Conservation (phyloP, 2,329 filamentous ascomycete genomes). For the Neonectria punicea region DNA sequence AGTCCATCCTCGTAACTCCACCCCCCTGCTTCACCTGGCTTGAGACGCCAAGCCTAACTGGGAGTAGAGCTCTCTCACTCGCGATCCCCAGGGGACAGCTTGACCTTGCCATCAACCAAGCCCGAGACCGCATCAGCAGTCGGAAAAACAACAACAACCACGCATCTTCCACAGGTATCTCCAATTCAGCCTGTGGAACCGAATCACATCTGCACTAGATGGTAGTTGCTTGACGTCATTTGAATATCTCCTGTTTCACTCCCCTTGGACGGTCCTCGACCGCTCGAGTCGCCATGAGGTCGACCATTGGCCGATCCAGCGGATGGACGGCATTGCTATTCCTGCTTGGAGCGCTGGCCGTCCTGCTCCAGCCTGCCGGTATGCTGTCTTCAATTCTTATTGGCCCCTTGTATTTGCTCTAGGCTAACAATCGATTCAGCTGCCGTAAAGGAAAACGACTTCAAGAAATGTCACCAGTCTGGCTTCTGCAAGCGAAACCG, state of each 20-base stretch:
- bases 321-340: constrained; percentile 74
- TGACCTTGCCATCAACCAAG: constrained; percentile 41
- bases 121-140: constrained; percentile 36
- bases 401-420: neutral
- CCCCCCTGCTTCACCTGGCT: constrained; percentile 33
- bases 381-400: constrained; percentile 43
- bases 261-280: constrained; percentile 28
- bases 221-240: constrained; percentile 12
- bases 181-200: constrained; percentile 20
- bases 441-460: constrained; percentile 93
- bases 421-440: constrained; percentile 59
- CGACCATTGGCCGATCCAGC: constrained; percentile 61
- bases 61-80: constrained; percentile 36
- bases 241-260: constrained; percentile 18
- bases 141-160: constrained; percentile 13
- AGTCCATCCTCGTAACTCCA: constrained; percentile 18
- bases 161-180: constrained; percentile 14
- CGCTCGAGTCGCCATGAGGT: constrained; percentile 58
- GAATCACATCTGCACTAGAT: constrained; percentile 9
- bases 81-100: constrained; percentile 42
- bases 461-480: constrained; percentile 95
- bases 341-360: constrained; percentile 67
- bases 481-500: constrained; percentile 98
- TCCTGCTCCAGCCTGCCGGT: constrained; percentile 73
- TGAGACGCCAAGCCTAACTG: constrained; percentile 36